phyloP scores from a whole-genome alignment of 108 stramenopile genomes.

The Aurantiochytrium sp. region DNA sequence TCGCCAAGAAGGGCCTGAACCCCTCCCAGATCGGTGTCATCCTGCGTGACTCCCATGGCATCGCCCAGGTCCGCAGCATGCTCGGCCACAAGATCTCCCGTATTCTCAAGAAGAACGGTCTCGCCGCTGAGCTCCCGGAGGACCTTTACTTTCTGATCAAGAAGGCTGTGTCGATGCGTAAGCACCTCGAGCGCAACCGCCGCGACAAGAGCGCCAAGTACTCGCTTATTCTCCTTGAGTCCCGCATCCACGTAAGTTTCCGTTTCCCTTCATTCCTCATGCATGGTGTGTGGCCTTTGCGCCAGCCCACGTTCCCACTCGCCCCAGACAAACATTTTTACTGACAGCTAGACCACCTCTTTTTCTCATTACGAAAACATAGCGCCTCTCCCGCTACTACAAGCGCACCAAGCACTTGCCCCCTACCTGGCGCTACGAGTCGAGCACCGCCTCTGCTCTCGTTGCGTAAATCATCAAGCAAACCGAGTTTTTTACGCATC shows the following conservation, averaged over 20 bases:
- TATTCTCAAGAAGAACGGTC: constrained; percentile 95
- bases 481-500: neutral
- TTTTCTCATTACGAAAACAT: neutral
- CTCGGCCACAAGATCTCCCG: constrained; percentile 98
- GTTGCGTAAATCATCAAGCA: constrained; percentile 71
- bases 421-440: constrained; percentile 98
- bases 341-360: neutral
- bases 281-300: no score
- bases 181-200: constrained; percentile 98
- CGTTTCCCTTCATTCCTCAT: neutral
- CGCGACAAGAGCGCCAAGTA: constrained; percentile 99
- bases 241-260: constrained; percentile 75
- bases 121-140: constrained; percentile 99
- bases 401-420: constrained; percentile 90
- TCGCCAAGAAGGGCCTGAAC: constrained; percentile 98
- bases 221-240: constrained; percentile 98
- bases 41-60: constrained; percentile 92
- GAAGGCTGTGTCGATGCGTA: constrained; percentile 99
- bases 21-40: constrained; percentile 99
- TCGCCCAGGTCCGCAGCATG: constrained; percentile 90
- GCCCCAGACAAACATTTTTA: neutral
- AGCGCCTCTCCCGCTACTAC: constrained; percentile 95
- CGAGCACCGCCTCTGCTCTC: constrained; percentile 91
- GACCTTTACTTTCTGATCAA: constrained; percentile 99
- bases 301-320: no score